Evolutionary conservation across 495 filamentous ascomycete species (phyloP).

Genomic region (Aspergillus diversus): DNA sequence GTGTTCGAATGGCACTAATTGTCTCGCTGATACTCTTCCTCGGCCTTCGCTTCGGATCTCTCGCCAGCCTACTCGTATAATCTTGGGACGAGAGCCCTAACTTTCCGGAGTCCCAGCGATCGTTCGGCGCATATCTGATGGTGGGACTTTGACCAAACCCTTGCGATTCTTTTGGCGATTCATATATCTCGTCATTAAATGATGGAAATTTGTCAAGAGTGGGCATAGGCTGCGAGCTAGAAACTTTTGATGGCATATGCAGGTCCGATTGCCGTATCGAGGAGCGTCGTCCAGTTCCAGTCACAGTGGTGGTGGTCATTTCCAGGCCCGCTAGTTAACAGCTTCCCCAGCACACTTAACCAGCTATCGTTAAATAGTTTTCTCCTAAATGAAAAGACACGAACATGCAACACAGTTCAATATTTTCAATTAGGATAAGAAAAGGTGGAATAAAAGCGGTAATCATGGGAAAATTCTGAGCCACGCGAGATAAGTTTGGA

Average conservation of each 20-base stretch:
- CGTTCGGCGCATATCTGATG: constrained; percentile 37
- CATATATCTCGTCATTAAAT: constrained; percentile 41
- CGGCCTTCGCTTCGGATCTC: constrained; percentile 62
- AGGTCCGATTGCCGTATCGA: constrained; percentile 49
- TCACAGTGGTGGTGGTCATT: constrained; percentile 51
- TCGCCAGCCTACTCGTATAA: constrained; percentile 45
- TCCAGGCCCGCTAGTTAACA: constrained; percentile 6
- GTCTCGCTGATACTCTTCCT: constrained; percentile 88
- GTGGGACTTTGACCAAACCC: constrained; percentile 32
- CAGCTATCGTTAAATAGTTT: not conserved
- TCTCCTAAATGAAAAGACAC: not conserved
- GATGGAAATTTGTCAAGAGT: constrained; percentile 50
- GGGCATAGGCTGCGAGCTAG: constrained; percentile 38
- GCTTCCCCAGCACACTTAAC: not conserved
- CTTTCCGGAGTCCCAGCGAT: constrained; percentile 46
- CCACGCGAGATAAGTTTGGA: not conserved
- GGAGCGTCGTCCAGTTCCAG: constrained; percentile 48
- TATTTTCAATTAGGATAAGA: no score
- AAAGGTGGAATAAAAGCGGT: not conserved
- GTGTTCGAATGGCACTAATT: constrained; percentile 74
- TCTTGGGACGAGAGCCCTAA: constrained; percentile 36
- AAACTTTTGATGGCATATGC: constrained; percentile 35
- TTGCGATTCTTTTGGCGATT: constrained; percentile 31
- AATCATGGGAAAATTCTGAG: not conserved
- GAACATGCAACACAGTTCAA: not conserved